A percentile compares a stretch with the other conserved stretches of the same genome.
Evolutionary conservation across 176 grass and related monocot genomes (phyloP).

Genomic region (maize (Zea mays)): Zm-B73-REFERENCE-NAM-5.0 NC_050096.1:9056501-9057000

Average conservation of each 20-base stretch:
- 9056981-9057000: constrained; percentile 89
- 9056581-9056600: background rate
- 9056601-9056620: constrained; percentile 23
- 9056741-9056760: background rate
- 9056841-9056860: constrained; percentile 78
- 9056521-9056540: background rate
- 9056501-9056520: background rate
- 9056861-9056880: constrained; percentile 79
- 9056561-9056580: background rate
- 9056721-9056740: background rate
- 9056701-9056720: background rate
- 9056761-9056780: constrained; percentile 49
- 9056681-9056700: constrained; percentile 1
- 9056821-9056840: constrained; percentile 82
- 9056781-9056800: constrained; percentile 73
- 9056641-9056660: constrained; percentile 13
- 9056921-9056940: constrained; percentile 87
- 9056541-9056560: background rate
- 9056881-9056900: constrained; percentile 75
- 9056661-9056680: background rate
- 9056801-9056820: constrained; percentile 67
- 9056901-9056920: constrained; percentile 73
- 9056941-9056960: constrained; percentile 68
- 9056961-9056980: constrained; percentile 71
- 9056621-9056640: background rate